phyloP scores from a whole-genome alignment of 768 basidiomycete species.

The Leccinum uliginosum region DNA sequence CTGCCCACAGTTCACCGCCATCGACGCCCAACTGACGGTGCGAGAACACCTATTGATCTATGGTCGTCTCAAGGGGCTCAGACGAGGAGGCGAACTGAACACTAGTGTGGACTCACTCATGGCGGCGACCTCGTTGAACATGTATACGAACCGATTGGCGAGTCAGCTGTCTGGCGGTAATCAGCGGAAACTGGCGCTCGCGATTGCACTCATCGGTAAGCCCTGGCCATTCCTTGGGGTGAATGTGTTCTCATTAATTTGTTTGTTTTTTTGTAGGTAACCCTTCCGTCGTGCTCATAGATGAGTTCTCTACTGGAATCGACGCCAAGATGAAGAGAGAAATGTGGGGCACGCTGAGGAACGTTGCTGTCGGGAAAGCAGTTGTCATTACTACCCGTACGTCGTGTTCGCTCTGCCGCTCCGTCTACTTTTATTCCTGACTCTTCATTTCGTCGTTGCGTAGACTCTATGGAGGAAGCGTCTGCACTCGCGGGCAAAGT shows the following conservation, averaged over 20 bases:
- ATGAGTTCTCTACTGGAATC: conserved; percentile 80
- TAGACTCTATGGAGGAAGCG: conserved; percentile 84
- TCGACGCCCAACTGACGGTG: conserved; percentile 73
- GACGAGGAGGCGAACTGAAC: conserved; percentile 43
- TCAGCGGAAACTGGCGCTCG: conserved; percentile 70
- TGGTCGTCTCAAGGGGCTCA: conserved; percentile 68
- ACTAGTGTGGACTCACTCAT: conserved; percentile 56
- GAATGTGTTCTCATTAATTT: background rate
- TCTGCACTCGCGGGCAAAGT: conserved; percentile 73
- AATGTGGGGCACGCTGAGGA: conserved; percentile 73
- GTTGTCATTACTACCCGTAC: conserved; percentile 69
- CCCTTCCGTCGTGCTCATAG: conserved; percentile 72
- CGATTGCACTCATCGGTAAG: conserved; percentile 69
- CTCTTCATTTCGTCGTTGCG: background rate
- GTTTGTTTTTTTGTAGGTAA: conserved; percentile 44
- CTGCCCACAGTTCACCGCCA: conserved; percentile 82
- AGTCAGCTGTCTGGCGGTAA: conserved; percentile 77
- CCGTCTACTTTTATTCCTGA: background rate
- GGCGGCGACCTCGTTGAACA: conserved; percentile 49
- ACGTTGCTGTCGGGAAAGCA: conserved; percentile 62
- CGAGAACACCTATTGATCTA: conserved; percentile 72
- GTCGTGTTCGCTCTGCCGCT: conserved; percentile 16
- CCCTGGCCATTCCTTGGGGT: background rate
- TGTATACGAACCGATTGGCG: conserved; percentile 67
- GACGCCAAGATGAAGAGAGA: conserved; percentile 82